Percentiles rank a stretch among this genome's conserved stretches.
phyloP scores from a whole-genome alignment of 495 filamentous ascomycete genomes.

The Friedmanniomyces simplex region DNA sequence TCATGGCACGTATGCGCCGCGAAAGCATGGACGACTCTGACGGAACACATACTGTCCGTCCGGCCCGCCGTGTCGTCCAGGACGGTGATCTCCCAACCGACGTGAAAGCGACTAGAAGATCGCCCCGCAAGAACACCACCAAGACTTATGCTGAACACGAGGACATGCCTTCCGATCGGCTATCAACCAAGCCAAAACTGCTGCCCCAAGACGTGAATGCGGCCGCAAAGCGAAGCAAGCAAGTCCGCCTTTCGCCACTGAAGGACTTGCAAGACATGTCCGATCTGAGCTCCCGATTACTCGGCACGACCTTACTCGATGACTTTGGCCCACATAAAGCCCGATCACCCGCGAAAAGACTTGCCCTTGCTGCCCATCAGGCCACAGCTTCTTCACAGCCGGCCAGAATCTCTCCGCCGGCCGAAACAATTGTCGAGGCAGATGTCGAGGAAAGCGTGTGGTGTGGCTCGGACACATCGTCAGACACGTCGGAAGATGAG shows the following conservation, averaged over 20 bases:
- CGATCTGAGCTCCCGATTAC: not conserved
- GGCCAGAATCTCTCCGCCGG: not conserved
- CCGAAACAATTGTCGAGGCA: not conserved
- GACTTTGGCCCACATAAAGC: too few species aligned
- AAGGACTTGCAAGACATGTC: not conserved
- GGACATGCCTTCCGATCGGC: not conserved
- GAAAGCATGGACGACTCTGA: too few species aligned
- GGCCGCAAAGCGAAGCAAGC: not conserved
- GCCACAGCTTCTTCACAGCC: too few species aligned
- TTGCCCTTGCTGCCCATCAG: too few species aligned
- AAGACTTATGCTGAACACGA: not conserved
- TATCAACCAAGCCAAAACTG: not conserved
- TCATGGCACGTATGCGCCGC: too few species aligned
- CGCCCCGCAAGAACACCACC: not conserved
- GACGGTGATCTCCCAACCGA: not conserved
- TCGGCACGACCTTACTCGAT: not conserved
- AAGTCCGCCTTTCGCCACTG: not conserved
- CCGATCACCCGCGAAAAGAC: not conserved
- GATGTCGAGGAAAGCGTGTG: conserved; percentile 25
- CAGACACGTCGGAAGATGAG: conserved; percentile 18
- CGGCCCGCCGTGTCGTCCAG: not conserved
- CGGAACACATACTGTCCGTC: too few species aligned
- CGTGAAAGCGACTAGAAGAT: not conserved
- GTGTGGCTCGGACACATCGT: conserved; percentile 17
- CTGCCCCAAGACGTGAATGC: not conserved